Conservation (phyloP, 2,329 filamentous ascomycete species). For the Fusarium burgessii region DNA sequence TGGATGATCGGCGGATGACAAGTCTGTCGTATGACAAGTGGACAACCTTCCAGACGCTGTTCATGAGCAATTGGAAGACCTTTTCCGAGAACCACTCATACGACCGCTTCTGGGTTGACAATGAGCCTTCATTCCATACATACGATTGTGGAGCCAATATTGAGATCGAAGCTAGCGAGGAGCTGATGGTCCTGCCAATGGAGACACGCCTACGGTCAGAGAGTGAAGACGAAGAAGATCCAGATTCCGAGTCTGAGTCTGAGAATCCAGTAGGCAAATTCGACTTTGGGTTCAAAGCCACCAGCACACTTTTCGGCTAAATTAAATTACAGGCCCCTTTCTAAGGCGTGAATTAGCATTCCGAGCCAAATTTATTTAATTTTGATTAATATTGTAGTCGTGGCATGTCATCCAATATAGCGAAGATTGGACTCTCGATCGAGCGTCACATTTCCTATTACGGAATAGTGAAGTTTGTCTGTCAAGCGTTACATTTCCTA, state of each 20-base stretch:
- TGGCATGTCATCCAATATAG: background rate
- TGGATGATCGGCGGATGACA: background rate
- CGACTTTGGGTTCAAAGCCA: background rate
- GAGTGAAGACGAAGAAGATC: background rate
- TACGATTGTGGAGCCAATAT: background rate
- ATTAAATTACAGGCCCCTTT: background rate
- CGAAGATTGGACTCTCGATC: background rate
- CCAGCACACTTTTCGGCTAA: background rate
- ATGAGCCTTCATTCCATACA: background rate
- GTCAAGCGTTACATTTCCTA: no score
- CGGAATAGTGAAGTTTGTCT: background rate
- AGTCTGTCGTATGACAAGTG: background rate
- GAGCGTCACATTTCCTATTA: conserved; percentile 1
- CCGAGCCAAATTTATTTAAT: background rate
- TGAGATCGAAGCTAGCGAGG: background rate
- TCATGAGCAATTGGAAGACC: background rate
- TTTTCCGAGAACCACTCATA: background rate
- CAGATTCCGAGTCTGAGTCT: background rate
- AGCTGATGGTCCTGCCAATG: background rate
- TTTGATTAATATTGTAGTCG: background rate
- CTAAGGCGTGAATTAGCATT: background rate
- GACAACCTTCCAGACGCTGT: background rate
- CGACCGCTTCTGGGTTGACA: background rate
- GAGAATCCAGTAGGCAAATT: background rate
- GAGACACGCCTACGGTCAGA: background rate